Conservation (phyloP, 2,329 filamentous ascomycete genomes). For the Byssochlamys sp. region DNA sequence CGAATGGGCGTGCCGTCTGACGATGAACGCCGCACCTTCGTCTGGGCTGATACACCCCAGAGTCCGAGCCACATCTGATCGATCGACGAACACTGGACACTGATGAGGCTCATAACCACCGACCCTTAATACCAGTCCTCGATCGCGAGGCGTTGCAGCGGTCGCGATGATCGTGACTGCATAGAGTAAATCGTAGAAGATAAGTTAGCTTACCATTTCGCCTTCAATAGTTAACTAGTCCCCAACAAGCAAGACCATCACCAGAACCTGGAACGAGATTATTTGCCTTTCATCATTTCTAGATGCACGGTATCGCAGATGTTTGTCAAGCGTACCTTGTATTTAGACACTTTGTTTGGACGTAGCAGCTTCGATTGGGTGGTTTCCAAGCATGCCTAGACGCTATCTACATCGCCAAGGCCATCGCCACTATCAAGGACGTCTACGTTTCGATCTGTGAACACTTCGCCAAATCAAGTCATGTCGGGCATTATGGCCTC, state of each 20-base stretch:
- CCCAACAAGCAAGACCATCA: neutral
- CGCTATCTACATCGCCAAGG: neutral
- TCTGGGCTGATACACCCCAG: neutral
- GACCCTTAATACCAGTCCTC: neutral
- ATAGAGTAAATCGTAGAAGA: neutral
- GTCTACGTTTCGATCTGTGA: neutral
- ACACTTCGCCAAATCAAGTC: neutral
- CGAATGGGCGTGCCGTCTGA: neutral
- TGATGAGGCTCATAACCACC: neutral
- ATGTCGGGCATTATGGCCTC: neutral
- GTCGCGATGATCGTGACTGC: neutral
- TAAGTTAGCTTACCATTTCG: neutral
- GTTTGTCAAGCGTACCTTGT: neutral
- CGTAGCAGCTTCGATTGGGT: neutral
- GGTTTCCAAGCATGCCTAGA: neutral
- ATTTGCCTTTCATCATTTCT: neutral
- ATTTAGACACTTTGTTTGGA: neutral
- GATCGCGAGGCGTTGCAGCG: neutral
- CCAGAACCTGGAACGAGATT: neutral
- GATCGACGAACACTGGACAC: neutral
- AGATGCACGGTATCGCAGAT: neutral
- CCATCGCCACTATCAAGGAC: neutral
- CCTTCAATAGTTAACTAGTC: neutral
- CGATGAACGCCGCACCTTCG: slow-evolving; percentile 6
- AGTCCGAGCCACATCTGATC: neutral